phyloP scores from a whole-genome alignment of 371 early-diverging fungal species.

The Apophysomyces trapeziformis region DNA sequence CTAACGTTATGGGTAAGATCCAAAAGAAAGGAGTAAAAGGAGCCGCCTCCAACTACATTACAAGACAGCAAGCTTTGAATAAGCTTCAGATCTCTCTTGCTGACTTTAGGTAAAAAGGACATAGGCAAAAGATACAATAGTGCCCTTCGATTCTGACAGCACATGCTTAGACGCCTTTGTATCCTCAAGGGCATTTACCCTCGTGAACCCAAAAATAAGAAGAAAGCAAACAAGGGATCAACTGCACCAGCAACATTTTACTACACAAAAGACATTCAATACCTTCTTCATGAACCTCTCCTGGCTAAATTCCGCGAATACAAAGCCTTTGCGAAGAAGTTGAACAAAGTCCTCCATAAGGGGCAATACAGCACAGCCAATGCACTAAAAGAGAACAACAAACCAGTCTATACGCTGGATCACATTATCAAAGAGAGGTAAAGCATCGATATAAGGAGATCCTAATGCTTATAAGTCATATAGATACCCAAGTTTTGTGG shows the following conservation, averaged over 20 bases:
- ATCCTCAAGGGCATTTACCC: conserved; percentile 99
- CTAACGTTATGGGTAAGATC: conserved; percentile 68
- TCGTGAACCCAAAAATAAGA: conserved; percentile 92
- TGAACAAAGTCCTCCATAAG: conserved; percentile 85
- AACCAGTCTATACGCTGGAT: conserved; percentile 85
- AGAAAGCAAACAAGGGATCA: conserved; percentile 93
- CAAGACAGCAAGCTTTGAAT: conserved; percentile 88
- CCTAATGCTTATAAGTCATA: background rate
- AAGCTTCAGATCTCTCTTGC: conserved; percentile 94
- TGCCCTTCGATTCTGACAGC: background rate
- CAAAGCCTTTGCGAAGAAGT: conserved; percentile 83
- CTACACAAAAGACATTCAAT: conserved; percentile 94
- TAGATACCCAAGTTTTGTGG: conserved; percentile 92
- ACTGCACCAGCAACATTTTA: conserved; percentile 91
- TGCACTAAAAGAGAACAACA: conserved; percentile 67
- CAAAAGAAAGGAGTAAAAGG: conserved; percentile 92
- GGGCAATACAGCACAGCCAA: conserved; percentile 79
- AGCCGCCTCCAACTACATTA: conserved; percentile 89
- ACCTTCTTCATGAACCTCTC: conserved; percentile 91
- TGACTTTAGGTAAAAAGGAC: conserved; percentile 79
- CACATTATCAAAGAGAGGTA: conserved; percentile 94
- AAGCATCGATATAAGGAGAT: background rate
- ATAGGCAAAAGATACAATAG: background rate
- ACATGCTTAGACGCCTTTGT: conserved; percentile 81
- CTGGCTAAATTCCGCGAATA: conserved; percentile 90